phyloP scores from a whole-genome alignment of 2,329 filamentous ascomycete species.

The Fulvia fulva region DNA sequence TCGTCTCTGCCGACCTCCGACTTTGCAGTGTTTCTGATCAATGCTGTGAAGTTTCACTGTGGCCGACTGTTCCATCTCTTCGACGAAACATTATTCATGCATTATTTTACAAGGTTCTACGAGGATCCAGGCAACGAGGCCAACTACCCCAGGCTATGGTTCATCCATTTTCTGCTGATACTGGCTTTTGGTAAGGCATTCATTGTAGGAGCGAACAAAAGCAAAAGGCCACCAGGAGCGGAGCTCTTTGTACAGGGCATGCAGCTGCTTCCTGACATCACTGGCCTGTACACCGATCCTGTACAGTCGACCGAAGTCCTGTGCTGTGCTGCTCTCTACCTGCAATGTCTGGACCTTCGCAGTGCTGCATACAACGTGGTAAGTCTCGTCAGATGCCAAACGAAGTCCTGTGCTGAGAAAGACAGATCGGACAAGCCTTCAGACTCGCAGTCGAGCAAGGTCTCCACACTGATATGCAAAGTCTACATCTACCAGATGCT shows the following conservation, averaged over 20 bases:
- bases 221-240: conserved; percentile 42
- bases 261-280: conserved; percentile 42
- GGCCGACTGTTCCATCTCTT: conserved; percentile 54
- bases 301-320: conserved; percentile 48
- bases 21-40: conserved; percentile 52
- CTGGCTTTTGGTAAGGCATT: conserved; percentile 56
- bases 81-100: conserved; percentile 52
- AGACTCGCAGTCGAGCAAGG: conserved; percentile 49
- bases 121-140: conserved; percentile 26
- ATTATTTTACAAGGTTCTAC: conserved; percentile 41
- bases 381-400: neutral
- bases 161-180: conserved; percentile 52
- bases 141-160: conserved; percentile 42
- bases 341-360: conserved; percentile 50
- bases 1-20: conserved; percentile 49
- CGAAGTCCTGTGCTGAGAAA: too few species aligned
- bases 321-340: conserved; percentile 51
- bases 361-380: conserved; percentile 42
- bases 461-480: conserved; percentile 52
- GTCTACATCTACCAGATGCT: conserved; percentile 38
- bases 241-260: conserved; percentile 47
- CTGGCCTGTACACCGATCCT: conserved; percentile 41
- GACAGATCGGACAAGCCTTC: conserved; percentile 50
- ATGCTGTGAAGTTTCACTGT: conserved; percentile 55
- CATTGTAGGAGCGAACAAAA: conserved; percentile 36